Conservation (phyloP, 2,329 filamentous ascomycete species). For the Penicillium sp. region DNA sequence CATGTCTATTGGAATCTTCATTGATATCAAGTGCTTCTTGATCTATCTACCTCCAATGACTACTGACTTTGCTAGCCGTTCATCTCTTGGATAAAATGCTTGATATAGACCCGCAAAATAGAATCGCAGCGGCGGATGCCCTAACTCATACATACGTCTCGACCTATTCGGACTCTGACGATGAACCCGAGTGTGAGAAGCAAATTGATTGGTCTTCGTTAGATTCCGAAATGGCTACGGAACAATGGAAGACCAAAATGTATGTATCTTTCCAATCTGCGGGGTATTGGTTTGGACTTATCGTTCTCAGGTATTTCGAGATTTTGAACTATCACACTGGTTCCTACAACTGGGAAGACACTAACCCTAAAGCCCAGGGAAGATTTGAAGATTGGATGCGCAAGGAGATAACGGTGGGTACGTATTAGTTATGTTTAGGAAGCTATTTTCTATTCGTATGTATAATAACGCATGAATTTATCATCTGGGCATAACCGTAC, state of each 20-base stretch:
- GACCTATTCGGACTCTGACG: slow-evolving; percentile 89
- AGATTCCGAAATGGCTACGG: slow-evolving; percentile 86
- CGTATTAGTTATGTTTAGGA: background rate
- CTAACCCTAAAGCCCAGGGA: background rate
- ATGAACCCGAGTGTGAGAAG: slow-evolving; percentile 87
- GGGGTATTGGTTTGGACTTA: slow-evolving; percentile 33
- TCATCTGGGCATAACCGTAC: background rate
- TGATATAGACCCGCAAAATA: slow-evolving; percentile 89
- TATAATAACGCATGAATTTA: background rate
- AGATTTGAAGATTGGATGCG: background rate
- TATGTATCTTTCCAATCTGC: background rate
- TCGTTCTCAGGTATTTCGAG: slow-evolving; percentile 2
- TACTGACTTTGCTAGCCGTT: slow-evolving; percentile 60
- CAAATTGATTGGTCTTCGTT: slow-evolving; percentile 99
- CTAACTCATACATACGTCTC: slow-evolving; percentile 84
- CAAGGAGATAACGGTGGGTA: slow-evolving; percentile 1
- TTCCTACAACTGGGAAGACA: background rate
- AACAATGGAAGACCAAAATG: slow-evolving; percentile 99
- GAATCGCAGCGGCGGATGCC: slow-evolving; percentile 74
- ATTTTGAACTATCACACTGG: slow-evolving; percentile 5
- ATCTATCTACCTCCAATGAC: background rate
- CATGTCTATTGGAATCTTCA: background rate
- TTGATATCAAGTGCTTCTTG: background rate
- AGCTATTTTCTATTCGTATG: background rate
- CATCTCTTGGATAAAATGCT: slow-evolving; percentile 92